phyloP scores from a whole-genome alignment of 1,139 yeast genomes.

The Geotrichum klebahnii region DNA sequence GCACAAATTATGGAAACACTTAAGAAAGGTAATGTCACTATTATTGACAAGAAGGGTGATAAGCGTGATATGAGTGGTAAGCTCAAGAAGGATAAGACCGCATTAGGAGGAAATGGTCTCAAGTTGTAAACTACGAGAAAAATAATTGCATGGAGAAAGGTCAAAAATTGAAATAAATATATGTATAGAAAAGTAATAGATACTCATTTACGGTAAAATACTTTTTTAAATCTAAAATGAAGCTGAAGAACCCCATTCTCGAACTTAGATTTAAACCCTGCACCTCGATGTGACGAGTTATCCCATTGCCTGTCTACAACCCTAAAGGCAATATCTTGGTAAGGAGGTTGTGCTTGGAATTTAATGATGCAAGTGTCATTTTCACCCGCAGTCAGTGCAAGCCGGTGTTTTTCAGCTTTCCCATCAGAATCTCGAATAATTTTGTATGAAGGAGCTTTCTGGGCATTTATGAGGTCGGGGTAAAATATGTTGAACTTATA shows the following conservation, averaged over 20 bases:
- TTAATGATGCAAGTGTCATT: conserved; percentile 35
- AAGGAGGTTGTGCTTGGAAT: conserved; percentile 39
- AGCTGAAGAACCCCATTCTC: conserved; percentile 40
- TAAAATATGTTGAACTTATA: conserved; percentile 40
- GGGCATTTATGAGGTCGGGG: conserved; percentile 34
- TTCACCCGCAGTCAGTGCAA: conserved; percentile 23
- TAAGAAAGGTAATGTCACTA: conserved; percentile 69
- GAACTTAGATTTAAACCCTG: conserved; percentile 37
- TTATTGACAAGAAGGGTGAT: conserved; percentile 74
- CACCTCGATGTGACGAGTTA: conserved; percentile 32
- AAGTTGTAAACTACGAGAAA: conserved; percentile 29
- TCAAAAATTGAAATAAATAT: background rate
- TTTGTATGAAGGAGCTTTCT: conserved; percentile 37
- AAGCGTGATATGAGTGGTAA: conserved; percentile 72
- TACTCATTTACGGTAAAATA: conserved; percentile 32
- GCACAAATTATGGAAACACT: conserved; percentile 69
- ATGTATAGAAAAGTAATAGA: background rate
- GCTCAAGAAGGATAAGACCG: conserved; percentile 44
- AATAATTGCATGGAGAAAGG: conserved; percentile 4
- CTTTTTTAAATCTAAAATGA: conserved; percentile 38
- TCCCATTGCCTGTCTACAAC: conserved; percentile 42
- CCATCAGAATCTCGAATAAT: conserved; percentile 30
- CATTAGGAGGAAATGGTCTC: conserved; percentile 30
- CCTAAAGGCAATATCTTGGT: conserved; percentile 39
- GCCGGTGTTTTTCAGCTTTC: conserved; percentile 18